These are phyloP conservation scores for Strigomonas culicis DNA, from an alignment of 208 protist genomes.

Conservation along the genomic window DNA sequence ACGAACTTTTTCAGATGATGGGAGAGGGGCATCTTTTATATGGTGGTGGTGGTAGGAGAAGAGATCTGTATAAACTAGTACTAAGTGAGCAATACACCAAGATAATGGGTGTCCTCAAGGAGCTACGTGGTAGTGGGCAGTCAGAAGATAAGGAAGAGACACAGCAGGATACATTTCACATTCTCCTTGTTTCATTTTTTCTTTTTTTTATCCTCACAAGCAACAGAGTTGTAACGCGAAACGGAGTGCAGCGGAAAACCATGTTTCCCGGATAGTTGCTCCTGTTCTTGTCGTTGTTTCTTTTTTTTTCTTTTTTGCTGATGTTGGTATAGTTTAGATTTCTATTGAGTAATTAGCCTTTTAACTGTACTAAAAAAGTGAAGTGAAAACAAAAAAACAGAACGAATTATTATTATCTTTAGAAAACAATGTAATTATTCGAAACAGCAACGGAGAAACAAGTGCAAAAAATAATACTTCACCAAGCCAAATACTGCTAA, in stretches of 20 bases:
- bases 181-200: conserved; percentile 1
- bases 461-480: background rate
- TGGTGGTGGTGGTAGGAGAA: conserved; percentile 1
- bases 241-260: background rate
- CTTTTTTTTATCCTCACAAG: background rate
- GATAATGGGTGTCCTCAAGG: too few species aligned
- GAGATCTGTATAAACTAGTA: too few species aligned
- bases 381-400: background rate
- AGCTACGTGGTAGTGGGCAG: too few species aligned
- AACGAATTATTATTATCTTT: background rate
- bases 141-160: background rate
- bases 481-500: background rate
- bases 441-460: conserved; percentile 13
- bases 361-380: background rate
- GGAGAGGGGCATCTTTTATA: conserved; percentile 30
- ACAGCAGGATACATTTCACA: background rate
- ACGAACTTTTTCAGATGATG: conserved; percentile 52
- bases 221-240: background rate
- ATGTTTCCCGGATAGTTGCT: background rate
- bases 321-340: too few species aligned
- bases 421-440: conserved; percentile 13
- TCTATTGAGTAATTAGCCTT: background rate
- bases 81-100: too few species aligned
- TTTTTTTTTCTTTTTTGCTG: background rate
- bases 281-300: background rate